Percentiles rank a stretch among this genome's conserved stretches.
Evolutionary conservation across 2,329 filamentous ascomycete species (phyloP).

Genomic region (Calonectria crousiana): DNA sequence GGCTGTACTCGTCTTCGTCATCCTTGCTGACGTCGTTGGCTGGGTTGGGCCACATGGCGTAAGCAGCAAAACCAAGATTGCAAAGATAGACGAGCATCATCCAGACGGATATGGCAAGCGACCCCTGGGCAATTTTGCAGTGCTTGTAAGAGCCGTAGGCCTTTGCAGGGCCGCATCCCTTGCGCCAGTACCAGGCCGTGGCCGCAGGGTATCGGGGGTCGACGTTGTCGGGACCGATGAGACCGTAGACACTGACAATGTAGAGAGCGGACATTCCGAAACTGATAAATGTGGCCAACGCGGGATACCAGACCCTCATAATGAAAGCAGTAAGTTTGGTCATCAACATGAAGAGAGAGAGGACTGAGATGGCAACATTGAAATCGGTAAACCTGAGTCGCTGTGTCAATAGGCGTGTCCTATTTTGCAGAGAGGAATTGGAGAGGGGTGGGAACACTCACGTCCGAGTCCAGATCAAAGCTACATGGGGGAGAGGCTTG

Average conservation of each 20-base stretch:
- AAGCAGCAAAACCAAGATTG: constrained; percentile 71
- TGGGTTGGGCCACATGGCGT: constrained; percentile 68
- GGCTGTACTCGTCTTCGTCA: constrained; percentile 57
- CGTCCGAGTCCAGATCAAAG: constrained; percentile 80
- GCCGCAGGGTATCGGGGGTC: constrained; percentile 72
- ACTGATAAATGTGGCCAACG: constrained; percentile 72
- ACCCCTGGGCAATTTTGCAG: constrained; percentile 76
- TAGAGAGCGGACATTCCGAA: constrained; percentile 71
- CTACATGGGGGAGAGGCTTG: constrained; percentile 68
- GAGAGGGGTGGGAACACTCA: constrained; percentile 58
- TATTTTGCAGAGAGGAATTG: background rate
- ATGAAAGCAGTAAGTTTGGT: constrained; percentile 77
- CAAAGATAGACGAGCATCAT: constrained; percentile 77
- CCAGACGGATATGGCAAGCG: constrained; percentile 73
- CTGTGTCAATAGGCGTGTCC: background rate
- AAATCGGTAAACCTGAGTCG: constrained; percentile 74
- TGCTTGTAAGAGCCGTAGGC: constrained; percentile 65
- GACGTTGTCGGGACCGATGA: constrained; percentile 79
- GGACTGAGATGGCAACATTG: constrained; percentile 81
- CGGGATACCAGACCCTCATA: constrained; percentile 77
- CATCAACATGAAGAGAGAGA: constrained; percentile 81
- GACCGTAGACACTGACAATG: constrained; percentile 74
- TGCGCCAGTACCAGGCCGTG: constrained; percentile 80
- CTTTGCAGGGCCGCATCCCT: constrained; percentile 73
- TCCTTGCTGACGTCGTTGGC: constrained; percentile 60